Percentiles rank a stretch among this genome's conserved stretches.
Conservation (phyloP, 1,284 basidiomycete genomes). For the Coriolopsis trogii region DNA sequence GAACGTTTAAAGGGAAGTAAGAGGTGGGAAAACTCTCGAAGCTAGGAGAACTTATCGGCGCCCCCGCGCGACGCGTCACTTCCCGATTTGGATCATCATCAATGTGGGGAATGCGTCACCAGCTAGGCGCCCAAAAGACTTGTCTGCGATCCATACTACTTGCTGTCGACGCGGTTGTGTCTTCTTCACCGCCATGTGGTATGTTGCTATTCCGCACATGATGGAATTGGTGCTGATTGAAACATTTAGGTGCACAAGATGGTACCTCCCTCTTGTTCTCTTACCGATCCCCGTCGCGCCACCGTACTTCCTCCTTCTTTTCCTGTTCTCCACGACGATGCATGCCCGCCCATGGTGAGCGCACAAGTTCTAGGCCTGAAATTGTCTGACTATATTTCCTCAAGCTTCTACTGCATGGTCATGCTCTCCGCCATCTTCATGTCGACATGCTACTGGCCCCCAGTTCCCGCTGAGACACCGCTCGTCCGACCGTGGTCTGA, state of each 20-base stretch:
- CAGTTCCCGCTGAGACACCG: slow-evolving; percentile 63
- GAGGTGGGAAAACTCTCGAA: slow-evolving; percentile 23
- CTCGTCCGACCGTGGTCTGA: slow-evolving; percentile 65
- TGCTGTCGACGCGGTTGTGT: no score
- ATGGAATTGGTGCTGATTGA: neutral
- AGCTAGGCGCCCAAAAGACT: neutral
- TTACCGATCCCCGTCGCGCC: slow-evolving; percentile 78
- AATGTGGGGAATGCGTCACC: neutral
- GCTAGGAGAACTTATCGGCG: slow-evolving; percentile 22
- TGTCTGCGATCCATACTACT: no score
- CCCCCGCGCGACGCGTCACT: slow-evolving; percentile 2
- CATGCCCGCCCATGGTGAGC: slow-evolving; percentile 81
- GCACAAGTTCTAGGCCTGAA: neutral
- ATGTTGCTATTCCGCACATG: neutral
- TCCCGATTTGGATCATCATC: slow-evolving; percentile 18
- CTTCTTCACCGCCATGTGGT: no score
- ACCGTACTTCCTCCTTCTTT: slow-evolving; percentile 74
- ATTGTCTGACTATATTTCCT: neutral
- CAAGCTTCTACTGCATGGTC: slow-evolving; percentile 81
- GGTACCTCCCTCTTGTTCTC: slow-evolving; percentile 78
- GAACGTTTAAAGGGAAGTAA: slow-evolving; percentile 19
- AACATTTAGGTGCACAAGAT: slow-evolving; percentile 71
- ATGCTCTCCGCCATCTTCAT: slow-evolving; percentile 77
- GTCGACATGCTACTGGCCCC: slow-evolving; percentile 85
- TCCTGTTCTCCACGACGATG: slow-evolving; percentile 71